Percentiles rank a stretch among this genome's conserved stretches.
Conservation (phyloP, 352 stramenopile genomes). For the Phytopythium delawarense region DNA sequence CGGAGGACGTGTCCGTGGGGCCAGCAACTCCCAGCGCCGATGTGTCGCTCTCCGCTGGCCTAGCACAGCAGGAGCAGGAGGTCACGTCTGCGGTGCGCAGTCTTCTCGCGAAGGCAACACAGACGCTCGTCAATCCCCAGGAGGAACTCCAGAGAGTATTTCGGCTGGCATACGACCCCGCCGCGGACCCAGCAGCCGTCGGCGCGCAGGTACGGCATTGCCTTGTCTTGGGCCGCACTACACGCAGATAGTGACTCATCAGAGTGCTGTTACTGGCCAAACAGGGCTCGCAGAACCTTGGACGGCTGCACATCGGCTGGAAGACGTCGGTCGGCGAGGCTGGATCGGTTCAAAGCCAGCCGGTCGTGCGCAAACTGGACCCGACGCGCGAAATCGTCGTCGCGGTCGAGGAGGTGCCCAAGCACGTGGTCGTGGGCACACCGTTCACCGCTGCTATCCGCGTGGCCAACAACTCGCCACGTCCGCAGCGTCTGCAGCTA, state of each 20-base stretch:
- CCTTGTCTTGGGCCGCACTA: too few species aligned
- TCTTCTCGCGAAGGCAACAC: conserved; percentile 30
- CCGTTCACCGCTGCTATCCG: conserved; percentile 49
- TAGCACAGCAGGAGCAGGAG: conserved; percentile 7
- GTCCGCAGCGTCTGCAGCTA: conserved; percentile 59
- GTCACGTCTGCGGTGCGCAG: background rate
- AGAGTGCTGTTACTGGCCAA: background rate
- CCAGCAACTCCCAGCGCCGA: conserved; percentile 11
- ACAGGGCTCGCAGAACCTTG: conserved; percentile 62
- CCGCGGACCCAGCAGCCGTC: conserved; percentile 26
- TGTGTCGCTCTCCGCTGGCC: background rate
- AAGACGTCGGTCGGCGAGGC: conserved; percentile 80
- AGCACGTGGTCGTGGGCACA: conserved; percentile 38
- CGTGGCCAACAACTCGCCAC: conserved; percentile 68
- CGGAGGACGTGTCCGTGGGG: conserved; percentile 19
- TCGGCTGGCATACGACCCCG: conserved; percentile 37
- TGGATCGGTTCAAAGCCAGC: conserved; percentile 76
- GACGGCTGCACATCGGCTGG: conserved; percentile 76
- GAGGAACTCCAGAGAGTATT: conserved; percentile 82
- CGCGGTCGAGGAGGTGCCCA: conserved; percentile 37
- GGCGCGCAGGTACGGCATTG: conserved; percentile 24
- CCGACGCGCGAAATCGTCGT: conserved; percentile 40
- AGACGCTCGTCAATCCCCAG: conserved; percentile 71
- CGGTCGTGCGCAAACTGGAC: conserved; percentile 59
- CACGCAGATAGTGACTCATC: background rate